phyloP scores from a whole-genome alignment of 129 eudicot species.

The Solidago caesia region DNA sequence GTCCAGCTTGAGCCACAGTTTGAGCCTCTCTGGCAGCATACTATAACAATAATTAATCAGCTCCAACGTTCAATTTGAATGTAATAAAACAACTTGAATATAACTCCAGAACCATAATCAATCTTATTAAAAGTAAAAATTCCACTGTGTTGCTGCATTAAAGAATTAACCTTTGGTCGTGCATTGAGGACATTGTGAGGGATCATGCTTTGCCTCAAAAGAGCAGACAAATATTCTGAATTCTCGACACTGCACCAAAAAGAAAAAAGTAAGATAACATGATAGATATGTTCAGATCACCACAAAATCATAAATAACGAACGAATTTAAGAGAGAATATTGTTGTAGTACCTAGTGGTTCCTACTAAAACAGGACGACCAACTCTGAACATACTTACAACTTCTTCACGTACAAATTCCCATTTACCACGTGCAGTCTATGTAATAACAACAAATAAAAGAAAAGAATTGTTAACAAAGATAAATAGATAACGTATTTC shows the following conservation, averaged over 20 bases:
- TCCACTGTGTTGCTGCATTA: conserved; percentile 18
- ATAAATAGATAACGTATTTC: neutral
- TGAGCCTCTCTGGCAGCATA: conserved; percentile 99
- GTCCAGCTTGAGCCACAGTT: conserved; percentile 96
- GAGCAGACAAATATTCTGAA: conserved; percentile 79
- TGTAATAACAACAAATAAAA: conserved; percentile 19
- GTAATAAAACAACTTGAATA: neutral
- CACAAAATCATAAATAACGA: conserved; percentile 7
- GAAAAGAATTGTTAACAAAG: conserved; percentile 13
- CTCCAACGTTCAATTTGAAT: neutral
- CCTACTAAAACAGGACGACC: conserved; percentile 99
- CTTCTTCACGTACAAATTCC: conserved; percentile 77
- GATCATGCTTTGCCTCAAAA: conserved; percentile 61
- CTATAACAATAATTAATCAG: conserved; percentile 33
- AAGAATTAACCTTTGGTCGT: conserved; percentile 76
- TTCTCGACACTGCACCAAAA: conserved; percentile 86
- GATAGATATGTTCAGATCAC: neutral
- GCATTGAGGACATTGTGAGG: conserved; percentile 99
- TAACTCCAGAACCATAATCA: conserved; percentile 4
- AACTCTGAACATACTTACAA: conserved; percentile 71
- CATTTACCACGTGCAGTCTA: conserved; percentile 98
- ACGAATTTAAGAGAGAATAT: conserved; percentile 8
- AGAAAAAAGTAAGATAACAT: conserved; percentile 1
- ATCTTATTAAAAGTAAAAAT: conserved; percentile 8
- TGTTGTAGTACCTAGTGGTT: conserved; percentile 77